These are phyloP conservation scores for Incumbomyces lentus DNA, from an alignment of 2,329 filamentous ascomycete genomes.

Conservation along the genomic window DNA sequence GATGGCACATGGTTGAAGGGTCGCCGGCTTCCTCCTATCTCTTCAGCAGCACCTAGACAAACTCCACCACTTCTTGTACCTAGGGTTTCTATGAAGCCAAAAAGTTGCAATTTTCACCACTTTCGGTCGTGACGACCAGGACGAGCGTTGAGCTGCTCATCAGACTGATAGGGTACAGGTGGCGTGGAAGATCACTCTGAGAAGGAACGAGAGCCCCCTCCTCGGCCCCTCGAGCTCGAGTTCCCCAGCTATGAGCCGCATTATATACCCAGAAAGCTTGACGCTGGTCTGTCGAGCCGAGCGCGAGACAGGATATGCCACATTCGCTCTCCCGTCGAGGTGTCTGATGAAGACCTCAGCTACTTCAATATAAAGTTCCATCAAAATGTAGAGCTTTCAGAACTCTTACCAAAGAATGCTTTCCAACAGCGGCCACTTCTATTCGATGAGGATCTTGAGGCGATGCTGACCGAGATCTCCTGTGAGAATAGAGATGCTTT, in stretches of 20 bases:
- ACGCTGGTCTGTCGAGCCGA: constrained; percentile 26
- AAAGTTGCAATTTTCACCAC: no score
- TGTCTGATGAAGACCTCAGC: constrained; percentile 29
- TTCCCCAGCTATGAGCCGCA: constrained; percentile 40
- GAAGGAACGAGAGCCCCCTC: constrained; percentile 39
- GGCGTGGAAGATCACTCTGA: constrained; percentile 17
- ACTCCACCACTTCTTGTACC: no score
- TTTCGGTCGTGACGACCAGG: no score
- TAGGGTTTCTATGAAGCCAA: no score
- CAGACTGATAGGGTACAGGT: neutral
- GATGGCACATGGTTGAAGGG: neutral
- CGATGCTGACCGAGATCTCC: constrained; percentile 36
- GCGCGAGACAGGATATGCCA: constrained; percentile 36
- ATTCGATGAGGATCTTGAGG: constrained; percentile 22
- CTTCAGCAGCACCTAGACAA: neutral
- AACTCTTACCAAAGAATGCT: constrained; percentile 28
- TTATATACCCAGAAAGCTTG: constrained; percentile 26
- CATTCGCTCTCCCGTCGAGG: constrained; percentile 32
- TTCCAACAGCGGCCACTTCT: constrained; percentile 29
- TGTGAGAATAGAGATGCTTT: constrained; percentile 49
- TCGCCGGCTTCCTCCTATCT: no score
- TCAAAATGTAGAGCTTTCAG: constrained; percentile 26
- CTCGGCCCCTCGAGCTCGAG: constrained; percentile 39
- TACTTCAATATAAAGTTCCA: constrained; percentile 33
- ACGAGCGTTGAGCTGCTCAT: no score